Evolutionary conservation across 1,139 yeast species (phyloP), one percentile per base, ranked within the genome.

Genomic region (Lodderomyces oxycetoniae): DNA sequence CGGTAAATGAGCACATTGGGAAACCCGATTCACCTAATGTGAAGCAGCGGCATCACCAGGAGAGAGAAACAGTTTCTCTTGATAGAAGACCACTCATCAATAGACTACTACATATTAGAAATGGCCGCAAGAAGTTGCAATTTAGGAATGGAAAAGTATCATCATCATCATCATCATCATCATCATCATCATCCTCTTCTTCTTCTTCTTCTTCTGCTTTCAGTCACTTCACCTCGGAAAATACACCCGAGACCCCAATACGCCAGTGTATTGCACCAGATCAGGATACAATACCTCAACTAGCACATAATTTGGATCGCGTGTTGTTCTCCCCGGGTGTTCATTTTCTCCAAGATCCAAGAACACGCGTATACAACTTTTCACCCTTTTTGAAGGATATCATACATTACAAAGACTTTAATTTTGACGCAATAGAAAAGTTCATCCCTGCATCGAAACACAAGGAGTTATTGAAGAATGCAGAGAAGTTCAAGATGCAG

Each of bases 271-370:
- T 44, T 4, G 42, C 52, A 13, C 49, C 61, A 8, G 51, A 58
- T n/a, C 41, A 41, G 5, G 43, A 44, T 3, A 48, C 56, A 12
- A 54, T 68, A 12, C 71, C 74, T 1, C 50, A 47, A 17, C 59
- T 88, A 28, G 72, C 79, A 2, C 86, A 83, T 48, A 73, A 71
- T 36, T 64, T 89, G 19, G 81, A 82, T 28, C 60, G 81, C 25
- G 86, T 82, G 0, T 59, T 89, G 11, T 83, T 82, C 50, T 77
- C 82, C 12, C 95, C 96, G 0, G 94, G 95, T 0, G 80, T 87
- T 2, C 95, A 89, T 48, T 80, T 75, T 40, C 59, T 84, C 25
- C 79, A 76, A 48, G 96, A 89, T 55, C 80, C 86, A 13, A 63
- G 96, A 40, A 74, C 95, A 0, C 67, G 80, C 33, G 77, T 78